These are phyloP conservation scores for Periglandula ipomoeae DNA, from an alignment of 2,329 filamentous ascomycete species.

Conservation along the genomic window DNA sequence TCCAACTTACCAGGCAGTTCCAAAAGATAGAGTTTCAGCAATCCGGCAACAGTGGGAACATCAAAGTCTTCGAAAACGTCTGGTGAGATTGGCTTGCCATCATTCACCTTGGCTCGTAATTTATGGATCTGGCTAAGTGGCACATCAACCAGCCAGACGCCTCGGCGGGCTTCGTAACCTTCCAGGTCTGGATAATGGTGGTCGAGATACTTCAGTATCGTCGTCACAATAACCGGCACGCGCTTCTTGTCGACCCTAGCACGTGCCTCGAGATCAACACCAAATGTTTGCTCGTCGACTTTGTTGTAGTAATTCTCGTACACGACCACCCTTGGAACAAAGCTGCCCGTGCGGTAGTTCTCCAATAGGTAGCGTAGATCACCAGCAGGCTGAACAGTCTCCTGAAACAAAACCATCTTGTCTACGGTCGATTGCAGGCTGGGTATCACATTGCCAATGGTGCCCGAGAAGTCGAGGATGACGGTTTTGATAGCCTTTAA, in stretches of 20 bases:
- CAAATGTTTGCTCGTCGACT: conserved; percentile 95
- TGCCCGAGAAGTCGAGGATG: conserved; percentile 92
- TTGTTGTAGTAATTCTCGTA: conserved; percentile 99
- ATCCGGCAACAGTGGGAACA: conserved; percentile 84
- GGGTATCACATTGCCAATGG: conserved; percentile 95
- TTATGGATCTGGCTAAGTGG: conserved; percentile 78
- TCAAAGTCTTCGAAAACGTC: conserved; percentile 82
- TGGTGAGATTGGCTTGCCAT: conserved; percentile 67
- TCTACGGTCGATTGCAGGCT: conserved; percentile 92
- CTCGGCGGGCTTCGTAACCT: conserved; percentile 84
- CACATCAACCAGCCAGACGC: conserved; percentile 91
- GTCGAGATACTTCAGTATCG: conserved; percentile 88
- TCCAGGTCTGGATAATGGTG: conserved; percentile 96
- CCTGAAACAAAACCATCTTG: conserved; percentile 98
- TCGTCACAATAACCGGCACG: conserved; percentile 85
- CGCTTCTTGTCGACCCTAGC: conserved; percentile 91
- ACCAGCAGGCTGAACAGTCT: conserved; percentile 88
- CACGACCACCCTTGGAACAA: conserved; percentile 78
- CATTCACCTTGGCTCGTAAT: conserved; percentile 74
- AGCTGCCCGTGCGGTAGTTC: conserved; percentile 92
- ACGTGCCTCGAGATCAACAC: conserved; percentile 92
- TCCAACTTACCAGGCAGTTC: conserved; percentile 73
- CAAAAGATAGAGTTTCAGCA: conserved; percentile 87
- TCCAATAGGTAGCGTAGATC: conserved; percentile 91
- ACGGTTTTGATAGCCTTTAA: conserved; percentile 98